These are phyloP conservation scores for Phytopythium ostracodes DNA, from an alignment of 352 stramenopile species.

Conservation along the genomic window DNA sequence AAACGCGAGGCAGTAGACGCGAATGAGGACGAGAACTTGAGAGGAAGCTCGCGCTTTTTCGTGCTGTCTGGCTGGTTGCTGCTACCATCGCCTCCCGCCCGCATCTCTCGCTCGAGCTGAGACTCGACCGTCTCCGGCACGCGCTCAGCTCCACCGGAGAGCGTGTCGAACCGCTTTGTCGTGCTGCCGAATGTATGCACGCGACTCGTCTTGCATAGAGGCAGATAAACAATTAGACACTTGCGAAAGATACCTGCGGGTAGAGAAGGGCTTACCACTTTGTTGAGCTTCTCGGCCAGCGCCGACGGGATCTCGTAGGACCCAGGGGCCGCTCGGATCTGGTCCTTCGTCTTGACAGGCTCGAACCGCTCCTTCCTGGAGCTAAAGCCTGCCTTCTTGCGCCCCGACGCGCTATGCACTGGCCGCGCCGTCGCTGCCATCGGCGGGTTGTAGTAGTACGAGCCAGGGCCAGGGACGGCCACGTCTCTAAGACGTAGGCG, in stretches of 20 bases:
- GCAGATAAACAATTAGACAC: neutral
- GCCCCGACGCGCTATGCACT: constrained; percentile 12
- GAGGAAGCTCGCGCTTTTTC: constrained; percentile 21
- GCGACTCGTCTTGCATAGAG: constrained; percentile 40
- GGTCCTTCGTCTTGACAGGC: constrained; percentile 30
- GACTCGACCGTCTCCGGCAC: constrained; percentile 36
- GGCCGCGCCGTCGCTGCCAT: constrained; percentile 24
- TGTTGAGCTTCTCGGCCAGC: constrained; percentile 58
- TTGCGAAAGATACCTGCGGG: too few species aligned
- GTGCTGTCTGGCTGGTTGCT: constrained; percentile 11
- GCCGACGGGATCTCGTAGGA: constrained; percentile 64
- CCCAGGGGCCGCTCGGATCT: constrained; percentile 47
- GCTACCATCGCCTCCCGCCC: constrained; percentile 10
- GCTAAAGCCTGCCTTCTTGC: constrained; percentile 57
- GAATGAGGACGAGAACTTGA: constrained; percentile 60
- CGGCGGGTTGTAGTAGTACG: constrained; percentile 63
- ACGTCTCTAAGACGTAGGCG: constrained; percentile 14
- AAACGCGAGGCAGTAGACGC: constrained; percentile 61
- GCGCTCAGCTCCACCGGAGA: constrained; percentile 18
- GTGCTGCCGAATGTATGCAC: constrained; percentile 71
- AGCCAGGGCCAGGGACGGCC: constrained; percentile 37
- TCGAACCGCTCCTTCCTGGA: constrained; percentile 77
- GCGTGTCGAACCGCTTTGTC: constrained; percentile 66
- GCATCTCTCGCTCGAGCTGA: constrained; percentile 61
- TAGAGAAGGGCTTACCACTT: constrained; percentile 29